Evolutionary conservation across 2,329 filamentous ascomycete species (phyloP), one percentile per base, ranked within the genome.

Genomic region (Trichoderma koningiopsis): DNA sequence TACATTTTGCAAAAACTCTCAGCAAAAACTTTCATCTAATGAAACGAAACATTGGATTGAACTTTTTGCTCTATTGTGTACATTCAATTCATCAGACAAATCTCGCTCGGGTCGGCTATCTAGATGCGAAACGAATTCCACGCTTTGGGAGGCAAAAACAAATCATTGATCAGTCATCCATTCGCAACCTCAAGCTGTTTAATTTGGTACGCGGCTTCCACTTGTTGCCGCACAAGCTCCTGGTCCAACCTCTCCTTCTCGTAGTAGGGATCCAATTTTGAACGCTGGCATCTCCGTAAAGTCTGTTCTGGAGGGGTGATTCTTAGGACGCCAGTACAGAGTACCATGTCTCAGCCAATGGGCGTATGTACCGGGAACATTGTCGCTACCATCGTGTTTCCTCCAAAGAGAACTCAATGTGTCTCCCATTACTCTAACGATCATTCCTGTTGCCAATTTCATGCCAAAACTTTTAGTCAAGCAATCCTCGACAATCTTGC

Each of bases 351-450:
- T 79, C 63, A 88, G 71, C 85, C 85, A 88, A 70, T 84, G 81
- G 3, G 82, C 85, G 75, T 88, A 88, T 1, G 86, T 88, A 4
- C 83, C 82, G 0, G 80, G 78, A 2, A 83, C 77, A 73, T 81
- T 72, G 73, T 88, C 86, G 0, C 81, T 81, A 1, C 84, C 86
- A 2, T 77, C 75, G 72, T 87, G 72, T 40, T 81, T 81, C 74
- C 83, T 82, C 86, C 86, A 88, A 37, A 86, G 72, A 31, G 84
- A 85, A 0, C 85, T 85, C 13, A 88, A 75, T 0, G 86, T 88
- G 22, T 81, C 78, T 1, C 83, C 82, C 31, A 82, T 76, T 0
- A 87, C 81, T 43, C 81, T 79, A 10, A 87, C 58, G 29, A 87
- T 87, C 29, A 87, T 72, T 0, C 86, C 86, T 71, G 87, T 85